Percentiles rank a stretch among this genome's conserved stretches.
These are phyloP conservation scores for Penicillium bialowiezense DNA, from an alignment of 495 filamentous ascomycete species.

Conservation along the genomic window DNA sequence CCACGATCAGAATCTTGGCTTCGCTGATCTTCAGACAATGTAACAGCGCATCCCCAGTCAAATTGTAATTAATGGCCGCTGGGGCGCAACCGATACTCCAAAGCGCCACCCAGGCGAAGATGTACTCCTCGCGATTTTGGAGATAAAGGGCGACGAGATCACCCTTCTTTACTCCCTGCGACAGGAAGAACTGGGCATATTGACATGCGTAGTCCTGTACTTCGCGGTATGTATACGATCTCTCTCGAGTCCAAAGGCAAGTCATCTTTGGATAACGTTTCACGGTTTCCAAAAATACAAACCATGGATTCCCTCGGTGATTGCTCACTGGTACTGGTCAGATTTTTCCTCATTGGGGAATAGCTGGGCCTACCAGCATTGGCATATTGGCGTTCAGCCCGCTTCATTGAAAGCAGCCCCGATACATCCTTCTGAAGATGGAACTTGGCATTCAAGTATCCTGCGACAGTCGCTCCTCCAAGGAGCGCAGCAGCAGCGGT, in stretches of 20 bases:
- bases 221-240: slow-evolving; percentile 62
- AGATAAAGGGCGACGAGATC: slow-evolving; percentile 70
- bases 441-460: slow-evolving; percentile 71
- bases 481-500: slow-evolving; percentile 34
- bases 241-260: slow-evolving; percentile 65
- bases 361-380: slow-evolving; percentile 25
- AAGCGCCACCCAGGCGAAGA: slow-evolving; percentile 60
- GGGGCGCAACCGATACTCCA: slow-evolving; percentile 66
- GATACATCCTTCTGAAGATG: slow-evolving; percentile 60
- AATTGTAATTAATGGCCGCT: slow-evolving; percentile 71
- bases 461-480: slow-evolving; percentile 42
- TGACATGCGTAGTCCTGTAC: slow-evolving; percentile 53
- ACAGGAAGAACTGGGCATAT: slow-evolving; percentile 63
- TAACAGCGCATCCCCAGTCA: slow-evolving; percentile 61
- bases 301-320: slow-evolving; percentile 59
- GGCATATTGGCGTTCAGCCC: slow-evolving; percentile 35
- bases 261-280: slow-evolving; percentile 44
- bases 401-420: slow-evolving; percentile 26
- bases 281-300: slow-evolving; percentile 59
- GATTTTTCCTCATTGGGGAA: slow-evolving; percentile 2
- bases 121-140: slow-evolving; percentile 65
- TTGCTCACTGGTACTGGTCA: slow-evolving; percentile 36
- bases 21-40: slow-evolving; percentile 66
- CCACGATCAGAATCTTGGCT: slow-evolving; percentile 61
- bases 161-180: slow-evolving; percentile 58